Evolutionary conservation across 768 basidiomycete genomes (phyloP), one percentile per base, ranked within the genome.

Genomic region (Daedaleopsis nitida): DNA sequence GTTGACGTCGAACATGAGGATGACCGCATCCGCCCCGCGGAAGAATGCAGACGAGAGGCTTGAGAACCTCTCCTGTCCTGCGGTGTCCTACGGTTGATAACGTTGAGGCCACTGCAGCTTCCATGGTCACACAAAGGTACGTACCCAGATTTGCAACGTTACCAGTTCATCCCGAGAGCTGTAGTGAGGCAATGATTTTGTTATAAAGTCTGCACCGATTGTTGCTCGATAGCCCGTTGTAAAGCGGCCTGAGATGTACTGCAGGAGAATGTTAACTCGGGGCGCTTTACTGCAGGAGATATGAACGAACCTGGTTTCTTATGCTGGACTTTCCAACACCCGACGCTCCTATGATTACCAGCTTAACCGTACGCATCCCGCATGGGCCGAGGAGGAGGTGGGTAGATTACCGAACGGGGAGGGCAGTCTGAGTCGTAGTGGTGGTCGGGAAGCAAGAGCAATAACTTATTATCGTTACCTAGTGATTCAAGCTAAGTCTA

Each of bases 181-280:
- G 45, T 86, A 83, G 68, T 91, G 84, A 0, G 86, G 83, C 12
- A 94, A 68, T 0, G 83, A 84, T 72, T 92, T 93, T 0, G 86
- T 82, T 52, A 93, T 90, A 59, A 94, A 95, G 74, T 95, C 92
- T n/a, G 89, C 86, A 19, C 92, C 93, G 44, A 96, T 94, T 3
- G 93, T 95, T 1, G 92, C 88, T 51, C 90, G 80, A 72, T 94
- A 94, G 11, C 86, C 85, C 3, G 82, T 83, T 5, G 88, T 86
- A 73, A 94, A 94, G 13, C 82, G 83, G 27, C 86, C 85, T 11
- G 88, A 86, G 65, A 92, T 86, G 70, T 89, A 94, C 86, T 93
- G 66, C 32, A 45, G 16, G 17, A 52, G 14, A 47, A 38, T 23
- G 13, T 9, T 12, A 24, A 5, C 23, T 23, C 13, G 11, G 13